Percentiles rank a stretch among this genome's conserved stretches.
Evolutionary conservation across 2,329 filamentous ascomycete genomes (phyloP).

Genomic region (Botrytis cinerea): DNA sequence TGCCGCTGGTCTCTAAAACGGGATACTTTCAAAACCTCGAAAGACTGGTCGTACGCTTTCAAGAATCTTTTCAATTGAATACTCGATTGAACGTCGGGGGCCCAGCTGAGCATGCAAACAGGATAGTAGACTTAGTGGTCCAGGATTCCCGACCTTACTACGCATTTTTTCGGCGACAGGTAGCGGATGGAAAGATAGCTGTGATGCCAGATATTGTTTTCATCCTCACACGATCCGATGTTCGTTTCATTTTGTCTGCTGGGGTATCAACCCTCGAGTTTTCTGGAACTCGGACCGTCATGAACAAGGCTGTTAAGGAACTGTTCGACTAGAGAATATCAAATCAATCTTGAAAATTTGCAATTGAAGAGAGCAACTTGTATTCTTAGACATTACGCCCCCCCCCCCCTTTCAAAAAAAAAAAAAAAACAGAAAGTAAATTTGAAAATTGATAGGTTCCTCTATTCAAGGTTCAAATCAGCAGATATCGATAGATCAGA

Average conservation of each 20-base stretch:
- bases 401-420: no score
- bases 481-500: background rate
- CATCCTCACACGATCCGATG: background rate
- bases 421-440: no score
- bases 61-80: fast-evolving
- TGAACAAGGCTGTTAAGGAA: background rate
- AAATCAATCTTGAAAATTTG: background rate
- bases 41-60: background rate
- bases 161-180: no score
- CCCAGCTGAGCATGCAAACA: no score
- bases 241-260: background rate
- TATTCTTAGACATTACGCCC: no score
- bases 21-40: background rate
- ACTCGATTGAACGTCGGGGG: no score
- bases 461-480: background rate
- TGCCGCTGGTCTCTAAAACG: background rate
- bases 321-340: background rate
- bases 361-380: no score
- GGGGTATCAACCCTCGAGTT: background rate
- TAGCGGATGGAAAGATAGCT: fast-evolving
- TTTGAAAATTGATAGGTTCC: background rate
- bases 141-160: no score
- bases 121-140: no score
- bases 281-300: background rate
- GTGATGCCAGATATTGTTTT: no score